Percentiles rank a stretch among this genome's conserved stretches.
phyloP scores from a whole-genome alignment of 495 filamentous ascomycete genomes.

The Penicillium verhagenii region DNA sequence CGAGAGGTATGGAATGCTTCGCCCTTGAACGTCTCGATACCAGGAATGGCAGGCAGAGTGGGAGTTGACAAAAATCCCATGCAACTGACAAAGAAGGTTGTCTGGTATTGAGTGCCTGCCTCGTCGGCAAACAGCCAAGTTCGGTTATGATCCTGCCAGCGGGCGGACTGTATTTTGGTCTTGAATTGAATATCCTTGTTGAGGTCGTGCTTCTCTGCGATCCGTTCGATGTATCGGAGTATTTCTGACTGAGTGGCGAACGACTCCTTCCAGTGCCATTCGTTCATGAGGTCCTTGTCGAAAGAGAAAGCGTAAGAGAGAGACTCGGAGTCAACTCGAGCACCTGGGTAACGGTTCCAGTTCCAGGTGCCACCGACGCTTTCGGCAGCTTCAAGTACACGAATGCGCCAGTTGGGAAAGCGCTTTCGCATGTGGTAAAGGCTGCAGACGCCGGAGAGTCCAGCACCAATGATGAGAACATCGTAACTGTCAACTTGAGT shows the following conservation, averaged over 20 bases:
- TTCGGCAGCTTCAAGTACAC: constrained; percentile 44
- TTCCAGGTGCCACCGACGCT: constrained; percentile 51
- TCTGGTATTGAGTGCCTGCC: constrained; percentile 9
- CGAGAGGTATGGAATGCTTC: constrained; percentile 40
- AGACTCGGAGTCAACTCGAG: constrained; percentile 45
- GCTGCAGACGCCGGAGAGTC: constrained; percentile 41
- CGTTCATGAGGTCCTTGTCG: constrained; percentile 52
- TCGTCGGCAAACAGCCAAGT: constrained; percentile 23
- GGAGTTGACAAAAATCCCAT: constrained; percentile 18
- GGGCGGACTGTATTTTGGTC: constrained; percentile 20
- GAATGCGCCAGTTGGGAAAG: constrained; percentile 25
- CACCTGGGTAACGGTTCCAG: constrained; percentile 51
- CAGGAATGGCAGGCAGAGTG: constrained; percentile 45
- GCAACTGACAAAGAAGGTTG: constrained; percentile 27
- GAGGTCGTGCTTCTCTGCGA: constrained; percentile 27
- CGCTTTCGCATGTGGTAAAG: constrained; percentile 19
- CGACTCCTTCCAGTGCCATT: constrained; percentile 31
- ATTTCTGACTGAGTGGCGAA: constrained; percentile 46
- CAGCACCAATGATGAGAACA: constrained; percentile 51
- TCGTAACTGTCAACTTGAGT: constrained; percentile 30
- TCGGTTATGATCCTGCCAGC: constrained; percentile 16
- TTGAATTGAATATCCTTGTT: constrained; percentile 29
- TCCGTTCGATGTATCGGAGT: constrained; percentile 21
- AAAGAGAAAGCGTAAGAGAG: constrained; percentile 47
- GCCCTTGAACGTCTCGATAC: constrained; percentile 53